A percentile compares a stretch with the other conserved stretches of the same genome.
phyloP scores from a whole-genome alignment of 768 basidiomycete species.

The Trametes meyenii region DNA sequence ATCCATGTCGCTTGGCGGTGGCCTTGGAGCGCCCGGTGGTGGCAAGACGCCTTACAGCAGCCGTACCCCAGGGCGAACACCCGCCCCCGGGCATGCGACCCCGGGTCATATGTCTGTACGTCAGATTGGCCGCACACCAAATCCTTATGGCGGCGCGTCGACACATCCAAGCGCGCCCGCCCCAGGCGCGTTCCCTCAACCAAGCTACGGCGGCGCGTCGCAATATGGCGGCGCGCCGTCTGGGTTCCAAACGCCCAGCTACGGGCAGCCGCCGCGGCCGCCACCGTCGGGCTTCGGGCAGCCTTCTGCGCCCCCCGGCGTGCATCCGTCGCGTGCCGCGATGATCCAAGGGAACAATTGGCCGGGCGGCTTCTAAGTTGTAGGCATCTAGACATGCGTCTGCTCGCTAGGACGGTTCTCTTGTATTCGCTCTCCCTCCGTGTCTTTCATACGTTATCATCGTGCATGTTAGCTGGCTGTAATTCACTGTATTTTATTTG shows the following conservation, averaged over 20 bases:
- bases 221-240: constrained; percentile 37
- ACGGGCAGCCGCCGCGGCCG: constrained; percentile 51
- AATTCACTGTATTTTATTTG: constrained; percentile 24
- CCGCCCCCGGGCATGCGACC: constrained; percentile 54
- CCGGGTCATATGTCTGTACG: constrained; percentile 82
- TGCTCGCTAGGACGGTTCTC: constrained; percentile 25
- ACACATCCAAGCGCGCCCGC: constrained; percentile 35
- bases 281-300: constrained; percentile 44
- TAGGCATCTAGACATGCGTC: constrained; percentile 15
- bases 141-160: constrained; percentile 56
- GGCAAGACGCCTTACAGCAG: constrained; percentile 81
- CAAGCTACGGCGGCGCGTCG: constrained; percentile 34
- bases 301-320: constrained; percentile 51
- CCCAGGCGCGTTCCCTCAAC: constrained; percentile 41
- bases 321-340: constrained; percentile 69
- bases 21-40: constrained; percentile 49
- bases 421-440: constrained; percentile 14
- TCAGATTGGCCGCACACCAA: constrained; percentile 73
- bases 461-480: constrained; percentile 20
- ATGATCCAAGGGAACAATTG: constrained; percentile 55
- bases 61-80: constrained; percentile 71
- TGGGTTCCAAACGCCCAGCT: constrained; percentile 41
- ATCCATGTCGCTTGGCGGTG: constrained; percentile 62
- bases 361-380: constrained; percentile 22
- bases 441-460: constrained; percentile 10